Evolutionary conservation across 352 stramenopile genomes (phyloP), one percentile per base, ranked within the genome.

Genomic region (Elongisporangium anandrum): DNA sequence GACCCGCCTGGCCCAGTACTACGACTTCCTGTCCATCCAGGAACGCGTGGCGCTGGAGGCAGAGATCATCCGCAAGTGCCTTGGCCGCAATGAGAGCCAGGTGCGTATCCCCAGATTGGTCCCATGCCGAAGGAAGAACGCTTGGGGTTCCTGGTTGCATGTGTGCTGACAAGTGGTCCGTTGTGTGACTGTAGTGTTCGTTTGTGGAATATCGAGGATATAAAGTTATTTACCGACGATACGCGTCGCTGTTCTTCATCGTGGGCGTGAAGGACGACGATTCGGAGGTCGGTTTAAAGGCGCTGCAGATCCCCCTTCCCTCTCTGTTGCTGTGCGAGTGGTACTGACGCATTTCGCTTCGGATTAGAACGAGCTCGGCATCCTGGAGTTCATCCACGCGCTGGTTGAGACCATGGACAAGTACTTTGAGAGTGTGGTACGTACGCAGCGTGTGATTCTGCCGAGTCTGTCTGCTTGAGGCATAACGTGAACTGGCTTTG

Each of bases 181-280:
- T 19, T 5, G 34, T 65, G 53, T 59, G 55, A n/a, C 13, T 83
- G 19, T 72, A 99, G 81, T 99, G 97, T 76, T 99, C 95, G 50
- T 99, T 99, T 72, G 88, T 99, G 51, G 97, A 99, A 79, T 99
- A 99, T 79, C 92, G 97, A 20, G 97, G 97, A 49, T 99, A 99
- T 80, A 99, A 99, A 75, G 91, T 98, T 54, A 97, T 98, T 54
- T 99, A 99, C 81, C 80, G 97, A 67, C 81, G 97, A 79, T 99
- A 99, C 75, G 98, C 98, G 48, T 99, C 96, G 62, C 81, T 99
- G 8, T 99, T 99, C 78, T 99, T 99, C 84, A 99, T 99, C 73
- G 97, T 99, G 10, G 98, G 97, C 50, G 93, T 98, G 38, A 98
- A 99, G 73, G 73, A 98, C 59, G 94, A 98, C 67, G 89, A 96